Evolutionary conservation across 1,284 basidiomycete genomes (phyloP), one percentile per base, ranked within the genome.

Genomic region (Amylostereum areolatum): DNA sequence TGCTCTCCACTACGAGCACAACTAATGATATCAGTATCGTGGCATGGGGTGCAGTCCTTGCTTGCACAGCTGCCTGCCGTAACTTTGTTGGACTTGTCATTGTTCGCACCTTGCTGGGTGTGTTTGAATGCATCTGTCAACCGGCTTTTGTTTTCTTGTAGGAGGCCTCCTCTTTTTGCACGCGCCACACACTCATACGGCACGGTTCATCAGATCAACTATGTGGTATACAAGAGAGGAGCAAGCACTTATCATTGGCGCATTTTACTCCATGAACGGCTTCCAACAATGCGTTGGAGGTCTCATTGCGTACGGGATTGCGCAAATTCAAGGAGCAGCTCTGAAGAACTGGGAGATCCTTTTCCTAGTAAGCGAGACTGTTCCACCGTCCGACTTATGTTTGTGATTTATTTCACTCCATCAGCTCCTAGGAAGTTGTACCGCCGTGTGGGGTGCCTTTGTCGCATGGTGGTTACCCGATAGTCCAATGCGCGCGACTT

Each of bases 151-250:
- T 76, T 27, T 60, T 62, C 46, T 52, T 66, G 51, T 61, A 35
- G n/a, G 42, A 44, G 56, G 46, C 24, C n/a, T 29, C 25, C n/a
- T 5, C 18, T 35, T 31, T n/a, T 28, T 42, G 30, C 32, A 24
- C 35, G 5, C 10, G 4, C 18, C 18, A 45, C n/a, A 12, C 2
- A 8, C 31, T 42, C 31, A 25, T 12, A 9, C 4, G 4, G 46
- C 29, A 40, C 12, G 11, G 34, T 46, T 45, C 39, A 42, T 11
- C 39, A 72, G 70, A 44, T 73, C 75, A 4, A 74, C 74, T 8
- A 76, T 77, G 74, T 77, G 74, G 73, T 77, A 75, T 55, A 74
- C 69, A 10, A 68, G 74, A 31, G 72, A 72, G 29, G 75, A 77
- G 52, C 76, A 78, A 53, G 72, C 71, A 4, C 62, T 74, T n/a